These are phyloP conservation scores for Mortierella sp. DNA, from an alignment of 371 early-diverging fungal genomes.

Conservation along the genomic window DNA sequence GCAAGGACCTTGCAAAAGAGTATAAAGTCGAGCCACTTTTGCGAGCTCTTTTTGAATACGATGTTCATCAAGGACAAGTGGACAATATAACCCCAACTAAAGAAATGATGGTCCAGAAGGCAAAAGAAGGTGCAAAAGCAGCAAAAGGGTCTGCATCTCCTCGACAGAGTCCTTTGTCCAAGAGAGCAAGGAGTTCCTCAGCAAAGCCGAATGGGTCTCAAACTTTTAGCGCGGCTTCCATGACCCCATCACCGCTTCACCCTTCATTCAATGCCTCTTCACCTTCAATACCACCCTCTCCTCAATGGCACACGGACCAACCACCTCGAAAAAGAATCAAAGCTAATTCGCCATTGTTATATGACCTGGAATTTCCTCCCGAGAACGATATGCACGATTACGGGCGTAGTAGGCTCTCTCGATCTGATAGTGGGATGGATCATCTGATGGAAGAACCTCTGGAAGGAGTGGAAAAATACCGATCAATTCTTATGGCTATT, in stretches of 20 bases:
- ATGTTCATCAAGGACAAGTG: slow-evolving; percentile 58
- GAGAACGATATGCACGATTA: background rate
- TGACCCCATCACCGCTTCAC: slow-evolving; percentile 52
- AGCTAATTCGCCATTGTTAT: slow-evolving; percentile 6
- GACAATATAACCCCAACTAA: slow-evolving; percentile 51
- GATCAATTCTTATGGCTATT: slow-evolving; percentile 77
- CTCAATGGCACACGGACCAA: slow-evolving; percentile 42
- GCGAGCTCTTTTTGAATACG: slow-evolving; percentile 75
- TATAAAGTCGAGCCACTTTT: slow-evolving; percentile 74
- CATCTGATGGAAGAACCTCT: slow-evolving; percentile 31
- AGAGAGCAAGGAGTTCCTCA: slow-evolving; percentile 26
- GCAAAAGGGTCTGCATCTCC: slow-evolving; percentile 33
- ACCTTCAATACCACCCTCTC: slow-evolving; percentile 43
- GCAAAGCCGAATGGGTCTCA: slow-evolving; percentile 28
- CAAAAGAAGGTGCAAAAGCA: slow-evolving; percentile 25
- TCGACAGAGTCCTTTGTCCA: slow-evolving; percentile 30
- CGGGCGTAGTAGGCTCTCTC: background rate
- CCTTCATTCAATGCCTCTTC: slow-evolving; percentile 45
- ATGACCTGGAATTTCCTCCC: slow-evolving; percentile 16
- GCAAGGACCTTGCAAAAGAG: slow-evolving; percentile 77
- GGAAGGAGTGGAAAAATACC: slow-evolving; percentile 63
- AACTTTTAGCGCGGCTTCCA: slow-evolving; percentile 23
- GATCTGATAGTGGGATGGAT: slow-evolving; percentile 5
- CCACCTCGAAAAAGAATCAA: slow-evolving; percentile 39
- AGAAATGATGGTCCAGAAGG: slow-evolving; percentile 42